Conservation (phyloP, 768 basidiomycete genomes). For the Pisolithus microcarpus region DNA sequence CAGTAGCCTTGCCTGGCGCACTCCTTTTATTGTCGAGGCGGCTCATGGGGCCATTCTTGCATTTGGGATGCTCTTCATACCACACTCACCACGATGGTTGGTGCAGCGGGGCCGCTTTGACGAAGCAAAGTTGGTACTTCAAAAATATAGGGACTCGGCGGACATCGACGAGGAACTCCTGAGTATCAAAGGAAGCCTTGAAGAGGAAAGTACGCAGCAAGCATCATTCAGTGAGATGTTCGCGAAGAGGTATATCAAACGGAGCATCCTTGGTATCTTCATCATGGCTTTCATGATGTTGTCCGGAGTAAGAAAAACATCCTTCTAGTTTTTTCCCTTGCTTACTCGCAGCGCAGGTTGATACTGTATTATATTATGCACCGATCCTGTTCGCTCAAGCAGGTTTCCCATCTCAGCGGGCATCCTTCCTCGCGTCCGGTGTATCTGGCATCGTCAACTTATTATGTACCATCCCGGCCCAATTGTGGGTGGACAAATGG, state of each 20-base stretch:
- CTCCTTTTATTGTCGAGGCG: slow-evolving; percentile 21
- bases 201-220: slow-evolving; percentile 14
- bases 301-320: slow-evolving; percentile 14
- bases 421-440: slow-evolving; percentile 45
- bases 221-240: slow-evolving; percentile 24
- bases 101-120: slow-evolving; percentile 26
- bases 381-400: slow-evolving; percentile 44
- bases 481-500: slow-evolving; percentile 36
- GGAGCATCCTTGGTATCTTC: slow-evolving; percentile 37
- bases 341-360: slow-evolving; percentile 13
- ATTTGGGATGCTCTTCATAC: slow-evolving; percentile 18
- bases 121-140: slow-evolving; percentile 27
- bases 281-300: slow-evolving; percentile 40
- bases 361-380: slow-evolving; percentile 32
- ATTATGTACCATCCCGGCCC: slow-evolving; percentile 31
- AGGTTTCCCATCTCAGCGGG: slow-evolving; percentile 40
- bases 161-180: slow-evolving; percentile 17
- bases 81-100: slow-evolving; percentile 20
- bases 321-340: background rate
- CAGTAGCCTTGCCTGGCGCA: slow-evolving; percentile 21
- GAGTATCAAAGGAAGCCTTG: slow-evolving; percentile 14
- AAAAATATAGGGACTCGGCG: slow-evolving; percentile 8
- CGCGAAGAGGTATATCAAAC: slow-evolving; percentile 21
- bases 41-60: slow-evolving; percentile 13
- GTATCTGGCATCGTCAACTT: slow-evolving; percentile 42